Evolutionary conservation across 805 yeast genomes (phyloP).

Genomic region (Sugiyamaella lignohabitans): DNA sequence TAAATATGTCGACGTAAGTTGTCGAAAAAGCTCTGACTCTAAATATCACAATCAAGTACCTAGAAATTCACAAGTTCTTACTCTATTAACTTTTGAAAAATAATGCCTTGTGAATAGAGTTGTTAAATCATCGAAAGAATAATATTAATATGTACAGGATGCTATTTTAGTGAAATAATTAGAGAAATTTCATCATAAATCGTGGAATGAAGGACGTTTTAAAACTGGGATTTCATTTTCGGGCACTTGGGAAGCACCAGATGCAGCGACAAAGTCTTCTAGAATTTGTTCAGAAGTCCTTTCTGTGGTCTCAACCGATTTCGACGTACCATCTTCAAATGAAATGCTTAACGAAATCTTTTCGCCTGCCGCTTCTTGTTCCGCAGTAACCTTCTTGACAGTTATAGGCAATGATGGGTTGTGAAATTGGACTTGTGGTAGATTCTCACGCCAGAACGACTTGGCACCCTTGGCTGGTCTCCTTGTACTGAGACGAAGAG

Average conservation of each 20-base stretch:
- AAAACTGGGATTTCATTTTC: slow-evolving; percentile 31
- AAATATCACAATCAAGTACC: too few relatives aligned
- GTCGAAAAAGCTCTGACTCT: too few relatives aligned
- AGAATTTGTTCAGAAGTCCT: slow-evolving; percentile 49
- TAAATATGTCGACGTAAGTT: too few relatives aligned
- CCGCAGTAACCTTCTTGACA: slow-evolving; percentile 8
- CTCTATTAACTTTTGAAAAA: too few relatives aligned
- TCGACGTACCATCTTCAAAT: slow-evolving; percentile 32
- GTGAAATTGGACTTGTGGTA: slow-evolving; percentile 76
- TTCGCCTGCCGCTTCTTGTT: neutral
- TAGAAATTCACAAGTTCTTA: too few relatives aligned
- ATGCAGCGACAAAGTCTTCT: slow-evolving; percentile 43
- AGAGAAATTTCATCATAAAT: too few relatives aligned
- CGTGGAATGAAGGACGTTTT: slow-evolving; percentile 2
- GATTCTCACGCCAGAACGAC: slow-evolving; percentile 64
- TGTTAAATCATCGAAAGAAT: too few relatives aligned
- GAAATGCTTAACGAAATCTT: neutral
- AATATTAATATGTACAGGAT: too few relatives aligned
- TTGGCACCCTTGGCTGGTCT: slow-evolving; percentile 31
- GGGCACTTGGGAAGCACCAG: slow-evolving; percentile 49
- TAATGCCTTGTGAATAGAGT: too few relatives aligned
- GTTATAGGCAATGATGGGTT: slow-evolving; percentile 61
- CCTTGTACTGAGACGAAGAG: slow-evolving; percentile 22
- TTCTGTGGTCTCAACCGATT: slow-evolving; percentile 48
- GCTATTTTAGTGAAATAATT: too few relatives aligned